Conservation (phyloP, 176 grass and related monocot species). For the Tillandsia leiboldiana region DNA sequence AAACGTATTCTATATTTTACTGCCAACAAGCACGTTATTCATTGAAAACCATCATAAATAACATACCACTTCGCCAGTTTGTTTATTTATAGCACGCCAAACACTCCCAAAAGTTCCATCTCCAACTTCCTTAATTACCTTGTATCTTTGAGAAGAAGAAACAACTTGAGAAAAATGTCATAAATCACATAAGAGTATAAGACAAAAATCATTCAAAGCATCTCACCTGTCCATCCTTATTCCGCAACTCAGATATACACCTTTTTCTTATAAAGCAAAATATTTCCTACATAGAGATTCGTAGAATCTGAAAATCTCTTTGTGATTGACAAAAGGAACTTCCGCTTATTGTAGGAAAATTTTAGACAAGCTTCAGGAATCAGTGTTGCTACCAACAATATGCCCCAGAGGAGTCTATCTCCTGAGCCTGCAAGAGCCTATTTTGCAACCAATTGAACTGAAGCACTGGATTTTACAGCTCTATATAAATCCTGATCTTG, state of each 20-base stretch:
- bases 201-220: conserved; percentile 10
- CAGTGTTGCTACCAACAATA: background rate
- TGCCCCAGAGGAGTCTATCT: background rate
- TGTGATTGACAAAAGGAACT: background rate
- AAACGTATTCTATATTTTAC: background rate
- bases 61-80: conserved; percentile 94
- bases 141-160: conserved; percentile 44
- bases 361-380: background rate
- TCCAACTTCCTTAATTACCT: conserved; percentile 99
- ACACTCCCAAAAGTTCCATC: conserved; percentile 98
- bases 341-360: background rate
- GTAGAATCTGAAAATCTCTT: conserved; percentile 9
- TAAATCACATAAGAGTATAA: background rate
- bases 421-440: background rate
- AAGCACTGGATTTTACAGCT: conserved; percentile 3
- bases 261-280: conserved; percentile 15
- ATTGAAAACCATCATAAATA: conserved; percentile 14
- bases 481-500: conserved; percentile 6
- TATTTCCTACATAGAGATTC: conserved; percentile 11
- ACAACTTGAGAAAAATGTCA: conserved; percentile 15
- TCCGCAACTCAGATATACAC: conserved; percentile 7
- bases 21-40: background rate
- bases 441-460: conserved; percentile 10
- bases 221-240: conserved; percentile 52
- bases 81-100: conserved; percentile 99